phyloP scores from a whole-genome alignment of 2,329 filamentous ascomycete genomes.

The Colletotrichum sp. region DNA sequence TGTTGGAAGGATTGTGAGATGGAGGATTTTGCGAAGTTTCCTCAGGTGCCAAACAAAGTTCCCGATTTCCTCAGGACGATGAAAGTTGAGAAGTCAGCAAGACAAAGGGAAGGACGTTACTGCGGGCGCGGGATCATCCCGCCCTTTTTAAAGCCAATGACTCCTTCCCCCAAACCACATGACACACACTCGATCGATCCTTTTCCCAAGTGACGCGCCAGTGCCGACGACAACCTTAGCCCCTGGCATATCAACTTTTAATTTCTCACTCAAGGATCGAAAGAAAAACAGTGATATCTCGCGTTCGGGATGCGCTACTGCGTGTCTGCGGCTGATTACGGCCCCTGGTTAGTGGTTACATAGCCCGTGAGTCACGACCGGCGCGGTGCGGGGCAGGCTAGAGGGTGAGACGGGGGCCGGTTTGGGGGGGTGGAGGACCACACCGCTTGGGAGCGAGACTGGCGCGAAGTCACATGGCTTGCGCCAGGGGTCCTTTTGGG shows the following conservation, averaged over 20 bases:
- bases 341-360: neutral
- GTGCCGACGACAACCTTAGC: neutral
- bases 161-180: neutral
- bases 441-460: constrained; percentile 27
- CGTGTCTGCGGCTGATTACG: neutral
- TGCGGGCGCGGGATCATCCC: constrained; percentile 1
- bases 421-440: neutral
- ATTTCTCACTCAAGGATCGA: neutral
- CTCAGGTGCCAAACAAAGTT: neutral
- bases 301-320: neutral
- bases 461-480: constrained; percentile 34
- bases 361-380: constrained; percentile 29
- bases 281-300: neutral
- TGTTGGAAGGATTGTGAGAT: neutral
- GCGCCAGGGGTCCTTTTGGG: neutral
- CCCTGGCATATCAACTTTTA: neutral
- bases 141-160: constrained; percentile 4
- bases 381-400: neutral
- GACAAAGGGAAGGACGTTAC: neutral
- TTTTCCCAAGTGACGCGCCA: neutral
- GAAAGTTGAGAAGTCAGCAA: neutral
- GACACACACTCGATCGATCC: neutral
- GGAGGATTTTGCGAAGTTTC: neutral
- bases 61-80: neutral
- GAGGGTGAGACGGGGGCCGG: neutral